A percentile compares a stretch with the other conserved stretches of the same genome.
Evolutionary conservation across 495 filamentous ascomycete genomes (phyloP).

Genomic region (Pseudomonodictys pantanalensis): DNA sequence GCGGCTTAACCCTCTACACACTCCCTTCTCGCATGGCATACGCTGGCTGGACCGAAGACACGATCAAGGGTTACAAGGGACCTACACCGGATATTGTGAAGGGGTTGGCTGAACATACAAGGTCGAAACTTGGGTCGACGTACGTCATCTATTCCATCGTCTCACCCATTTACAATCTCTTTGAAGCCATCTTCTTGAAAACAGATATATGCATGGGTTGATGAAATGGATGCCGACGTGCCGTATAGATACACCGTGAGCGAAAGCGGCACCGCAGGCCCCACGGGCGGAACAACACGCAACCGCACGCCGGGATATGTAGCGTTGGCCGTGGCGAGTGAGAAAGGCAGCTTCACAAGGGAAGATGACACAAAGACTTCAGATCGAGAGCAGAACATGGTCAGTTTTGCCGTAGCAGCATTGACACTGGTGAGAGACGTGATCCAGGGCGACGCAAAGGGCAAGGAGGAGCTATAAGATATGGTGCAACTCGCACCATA

Average conservation of each 20-base stretch:
- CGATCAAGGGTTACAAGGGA: slow-evolving; percentile 51
- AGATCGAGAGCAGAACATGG: slow-evolving; percentile 59
- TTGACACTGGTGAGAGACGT: slow-evolving; percentile 57
- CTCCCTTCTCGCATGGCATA: slow-evolving; percentile 58
- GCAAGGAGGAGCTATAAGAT: not conserved
- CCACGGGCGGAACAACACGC: slow-evolving; percentile 54
- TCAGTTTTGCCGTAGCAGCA: slow-evolving; percentile 56
- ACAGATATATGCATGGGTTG: no score
- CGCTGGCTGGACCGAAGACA: slow-evolving; percentile 58
- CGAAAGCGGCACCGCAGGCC: slow-evolving; percentile 64
- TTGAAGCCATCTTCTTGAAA: no score
- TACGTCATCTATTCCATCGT: no score
- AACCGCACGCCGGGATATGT: slow-evolving; percentile 62
- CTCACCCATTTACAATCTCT: no score
- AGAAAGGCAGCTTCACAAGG: slow-evolving; percentile 48
- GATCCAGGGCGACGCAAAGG: slow-evolving; percentile 46
- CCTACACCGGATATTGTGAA: slow-evolving; percentile 57
- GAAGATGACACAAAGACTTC: slow-evolving; percentile 54
- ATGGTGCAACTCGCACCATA: no score
- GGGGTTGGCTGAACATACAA: slow-evolving; percentile 54
- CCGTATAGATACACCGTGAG: slow-evolving; percentile 50
- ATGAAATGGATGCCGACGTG: no score
- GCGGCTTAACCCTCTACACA: slow-evolving; percentile 62
- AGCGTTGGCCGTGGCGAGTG: slow-evolving; percentile 54
- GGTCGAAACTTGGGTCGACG: slow-evolving; percentile 51